Conservation (phyloP, 768 basidiomycete genomes). For the Mycena vitilis region DNA sequence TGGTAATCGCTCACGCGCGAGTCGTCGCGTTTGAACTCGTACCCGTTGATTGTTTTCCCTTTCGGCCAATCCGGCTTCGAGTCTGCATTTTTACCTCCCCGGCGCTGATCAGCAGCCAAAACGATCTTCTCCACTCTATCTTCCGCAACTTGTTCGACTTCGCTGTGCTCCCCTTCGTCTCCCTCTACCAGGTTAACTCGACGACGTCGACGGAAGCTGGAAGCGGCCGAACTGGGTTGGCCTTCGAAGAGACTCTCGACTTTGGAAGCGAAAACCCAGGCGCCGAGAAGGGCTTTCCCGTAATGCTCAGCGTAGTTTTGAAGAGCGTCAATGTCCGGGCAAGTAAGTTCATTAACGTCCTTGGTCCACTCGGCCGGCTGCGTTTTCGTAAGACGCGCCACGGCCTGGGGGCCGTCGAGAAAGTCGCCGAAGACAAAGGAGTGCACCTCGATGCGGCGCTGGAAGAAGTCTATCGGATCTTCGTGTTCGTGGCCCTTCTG, state of each 20-base stretch:
- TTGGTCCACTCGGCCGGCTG: slow-evolving; percentile 17
- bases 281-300: neutral
- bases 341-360: neutral
- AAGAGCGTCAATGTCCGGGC: neutral
- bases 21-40: slow-evolving; percentile 12
- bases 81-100: neutral
- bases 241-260: neutral
- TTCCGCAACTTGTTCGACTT: neutral
- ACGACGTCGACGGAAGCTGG: too few species aligned
- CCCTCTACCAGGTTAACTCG: too few species aligned
- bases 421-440: too few species aligned
- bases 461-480: slow-evolving; percentile 22
- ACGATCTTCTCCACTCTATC: neutral
- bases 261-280: neutral
- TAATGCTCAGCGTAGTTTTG: slow-evolving; percentile 9
- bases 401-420: neutral
- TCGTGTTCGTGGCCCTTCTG: slow-evolving; percentile 11
- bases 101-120: neutral
- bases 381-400: slow-evolving; percentile 1
- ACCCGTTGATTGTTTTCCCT: slow-evolving; percentile 6
- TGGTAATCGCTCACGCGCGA: neutral
- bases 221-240: too few species aligned
- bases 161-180: too few species aligned
- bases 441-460: slow-evolving; percentile 6
- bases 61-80: neutral